These are phyloP conservation scores for Erythrobasidium hasegawianum DNA, from an alignment of 1,284 basidiomycete species.

Conservation along the genomic window DNA sequence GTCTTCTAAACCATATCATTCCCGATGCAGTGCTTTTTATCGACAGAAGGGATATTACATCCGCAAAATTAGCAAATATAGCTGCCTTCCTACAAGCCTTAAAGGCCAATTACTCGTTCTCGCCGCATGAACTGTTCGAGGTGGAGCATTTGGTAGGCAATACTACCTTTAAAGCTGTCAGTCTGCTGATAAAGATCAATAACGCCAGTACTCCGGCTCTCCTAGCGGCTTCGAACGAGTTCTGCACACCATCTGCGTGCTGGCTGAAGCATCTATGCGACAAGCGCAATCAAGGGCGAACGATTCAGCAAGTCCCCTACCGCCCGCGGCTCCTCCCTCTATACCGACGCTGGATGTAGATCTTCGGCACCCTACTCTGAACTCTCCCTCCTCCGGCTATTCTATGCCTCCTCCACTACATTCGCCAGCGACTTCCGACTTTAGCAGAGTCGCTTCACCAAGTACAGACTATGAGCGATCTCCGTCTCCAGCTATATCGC, in stretches of 20 bases:
- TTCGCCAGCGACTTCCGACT: not conserved
- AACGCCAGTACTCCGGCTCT: conserved; percentile 43
- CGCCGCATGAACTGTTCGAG: conserved; percentile 62
- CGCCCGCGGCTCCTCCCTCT: conserved; percentile 29
- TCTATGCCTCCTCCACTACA: not conserved
- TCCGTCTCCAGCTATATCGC: not conserved
- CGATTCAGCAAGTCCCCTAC: conserved; percentile 37
- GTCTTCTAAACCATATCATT: conserved; percentile 68
- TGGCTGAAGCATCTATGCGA: conserved; percentile 38
- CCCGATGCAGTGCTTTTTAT: conserved; percentile 61
- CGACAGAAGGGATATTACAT: conserved; percentile 64
- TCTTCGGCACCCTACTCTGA: not conserved
- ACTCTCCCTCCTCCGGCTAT: conserved; percentile 31
- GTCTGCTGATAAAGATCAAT: conserved; percentile 44
- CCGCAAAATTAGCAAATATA: conserved; percentile 63
- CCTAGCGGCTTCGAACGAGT: conserved; percentile 30
- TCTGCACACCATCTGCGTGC: conserved; percentile 27
- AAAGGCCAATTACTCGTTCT: conserved; percentile 58
- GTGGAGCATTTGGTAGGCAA: conserved; percentile 64
- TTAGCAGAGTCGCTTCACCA: not conserved
- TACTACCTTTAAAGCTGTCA: conserved; percentile 43
- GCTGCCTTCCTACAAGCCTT: conserved; percentile 65
- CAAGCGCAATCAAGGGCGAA: conserved; percentile 25
- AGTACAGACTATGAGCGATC: not conserved
- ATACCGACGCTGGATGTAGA: conserved; percentile 6